Conservation (phyloP, 768 basidiomycete genomes). For the Termitomyces eurrhizus region DNA sequence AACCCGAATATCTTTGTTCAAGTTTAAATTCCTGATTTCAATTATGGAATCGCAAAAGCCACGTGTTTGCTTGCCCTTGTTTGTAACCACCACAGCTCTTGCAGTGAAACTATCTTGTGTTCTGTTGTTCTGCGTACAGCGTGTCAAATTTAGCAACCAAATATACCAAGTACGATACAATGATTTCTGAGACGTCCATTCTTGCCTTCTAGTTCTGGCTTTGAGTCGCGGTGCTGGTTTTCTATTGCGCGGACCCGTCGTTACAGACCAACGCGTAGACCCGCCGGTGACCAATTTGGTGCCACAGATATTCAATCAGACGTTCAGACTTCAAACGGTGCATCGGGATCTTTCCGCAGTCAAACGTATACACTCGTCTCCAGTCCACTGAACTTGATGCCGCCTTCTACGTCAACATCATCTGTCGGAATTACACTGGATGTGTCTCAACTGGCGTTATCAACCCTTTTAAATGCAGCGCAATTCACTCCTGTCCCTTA, state of each 20-base stretch:
- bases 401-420: background rate
- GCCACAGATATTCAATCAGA: too few species aligned
- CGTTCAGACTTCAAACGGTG: background rate
- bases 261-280: background rate
- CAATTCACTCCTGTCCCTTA: conserved; percentile 5
- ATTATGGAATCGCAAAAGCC: too few species aligned
- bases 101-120: background rate
- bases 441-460: background rate
- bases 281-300: background rate
- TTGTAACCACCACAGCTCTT: background rate
- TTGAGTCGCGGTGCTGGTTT: background rate
- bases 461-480: conserved; percentile 3
- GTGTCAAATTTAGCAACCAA: background rate
- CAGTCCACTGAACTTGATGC: background rate
- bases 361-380: background rate
- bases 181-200: background rate
- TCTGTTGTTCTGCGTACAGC: background rate
- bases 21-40: too few species aligned
- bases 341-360: background rate
- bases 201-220: background rate
- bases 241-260: background rate
- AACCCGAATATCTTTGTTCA: too few species aligned
- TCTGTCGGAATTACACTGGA: background rate
- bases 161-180: background rate
- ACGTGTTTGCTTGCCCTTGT: too few species aligned